A percentile compares a stretch with the other conserved stretches of the same genome.
Conservation (phyloP, 108 stramenopile species). For the Nitzschia sp. region DNA sequence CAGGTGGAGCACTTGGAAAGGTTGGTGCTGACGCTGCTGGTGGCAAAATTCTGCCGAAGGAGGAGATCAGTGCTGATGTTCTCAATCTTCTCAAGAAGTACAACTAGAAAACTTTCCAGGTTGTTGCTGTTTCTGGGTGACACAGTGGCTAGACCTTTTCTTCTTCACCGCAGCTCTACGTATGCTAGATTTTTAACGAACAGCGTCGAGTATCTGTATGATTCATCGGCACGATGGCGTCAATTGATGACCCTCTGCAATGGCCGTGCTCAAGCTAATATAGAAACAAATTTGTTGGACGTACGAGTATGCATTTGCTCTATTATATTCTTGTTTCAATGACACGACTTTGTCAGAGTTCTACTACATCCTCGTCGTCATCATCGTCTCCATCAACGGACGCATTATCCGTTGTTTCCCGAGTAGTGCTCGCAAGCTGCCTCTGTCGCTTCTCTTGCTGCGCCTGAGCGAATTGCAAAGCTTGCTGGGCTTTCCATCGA, state of each 20-base stretch:
- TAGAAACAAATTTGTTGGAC: neutral
- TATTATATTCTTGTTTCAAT: neutral
- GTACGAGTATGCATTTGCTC: neutral
- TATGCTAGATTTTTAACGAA: neutral
- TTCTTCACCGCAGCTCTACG: neutral
- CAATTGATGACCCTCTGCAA: neutral
- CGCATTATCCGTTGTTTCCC: neutral
- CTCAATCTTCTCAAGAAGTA: constrained; percentile 71
- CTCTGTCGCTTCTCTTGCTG: constrained; percentile 25
- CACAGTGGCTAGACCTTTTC: neutral
- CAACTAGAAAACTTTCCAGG: constrained; percentile 18
- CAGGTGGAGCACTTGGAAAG: constrained; percentile 59
- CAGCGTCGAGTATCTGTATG: neutral
- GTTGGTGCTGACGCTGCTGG: constrained; percentile 58
- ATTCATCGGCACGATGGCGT: neutral
- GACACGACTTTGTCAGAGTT: neutral
- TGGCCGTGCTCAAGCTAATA: neutral
- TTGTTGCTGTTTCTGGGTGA: neutral
- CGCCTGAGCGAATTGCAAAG: constrained; percentile 73
- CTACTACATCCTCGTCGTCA: constrained; percentile 19
- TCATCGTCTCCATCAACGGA: constrained; percentile 11
- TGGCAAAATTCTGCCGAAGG: constrained; percentile 79
- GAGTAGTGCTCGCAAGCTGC: constrained; percentile 4
- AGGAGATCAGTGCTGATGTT: constrained; percentile 77
- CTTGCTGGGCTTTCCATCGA: constrained; percentile 74